phyloP scores from a whole-genome alignment of 805 yeast genomes.

The Lachancea cidri region DNA sequence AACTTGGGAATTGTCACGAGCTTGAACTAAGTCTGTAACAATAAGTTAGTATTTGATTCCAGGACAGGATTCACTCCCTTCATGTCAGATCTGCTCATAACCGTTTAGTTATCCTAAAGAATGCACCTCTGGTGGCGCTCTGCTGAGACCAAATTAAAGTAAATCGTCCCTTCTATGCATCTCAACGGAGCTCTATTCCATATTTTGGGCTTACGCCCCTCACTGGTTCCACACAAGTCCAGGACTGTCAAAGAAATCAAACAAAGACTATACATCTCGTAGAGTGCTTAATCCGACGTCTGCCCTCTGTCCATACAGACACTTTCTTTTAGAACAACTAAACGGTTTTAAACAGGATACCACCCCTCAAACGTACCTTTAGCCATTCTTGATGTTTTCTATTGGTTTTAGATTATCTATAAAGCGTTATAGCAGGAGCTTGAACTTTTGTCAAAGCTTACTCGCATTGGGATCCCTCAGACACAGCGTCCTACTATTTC shows the following conservation, averaged over 20 bases:
- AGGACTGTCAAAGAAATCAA: not conserved
- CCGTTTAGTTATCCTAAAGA: slow-evolving; percentile 14
- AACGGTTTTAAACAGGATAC: slow-evolving; percentile 36
- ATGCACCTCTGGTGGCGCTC: slow-evolving; percentile 3
- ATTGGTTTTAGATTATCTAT: slow-evolving; percentile 8
- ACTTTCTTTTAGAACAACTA: slow-evolving; percentile 29
- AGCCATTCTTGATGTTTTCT: slow-evolving; percentile 33
- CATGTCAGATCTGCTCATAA: not conserved
- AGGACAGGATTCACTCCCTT: not conserved
- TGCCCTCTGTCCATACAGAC: not conserved
- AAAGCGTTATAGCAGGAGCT: not conserved
- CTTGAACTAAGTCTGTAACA: slow-evolving; percentile 45
- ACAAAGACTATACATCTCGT: not conserved
- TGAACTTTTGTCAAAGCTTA: not conserved
- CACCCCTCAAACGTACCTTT: slow-evolving; percentile 38
- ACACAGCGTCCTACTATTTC: too few species aligned
- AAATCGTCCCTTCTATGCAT: too few species aligned
- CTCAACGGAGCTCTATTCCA: too few species aligned
- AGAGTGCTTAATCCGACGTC: not conserved
- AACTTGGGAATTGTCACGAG: slow-evolving; percentile 97
- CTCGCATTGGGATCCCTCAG: not conserved
- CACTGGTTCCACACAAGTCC: not conserved
- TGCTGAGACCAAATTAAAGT: too few species aligned
- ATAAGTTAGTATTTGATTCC: slow-evolving; percentile 17
- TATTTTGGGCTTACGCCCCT: not conserved